Base-by-base conservation (phyloP, 306 rosid genomes). In the Medicago ruthenica region DNA sequence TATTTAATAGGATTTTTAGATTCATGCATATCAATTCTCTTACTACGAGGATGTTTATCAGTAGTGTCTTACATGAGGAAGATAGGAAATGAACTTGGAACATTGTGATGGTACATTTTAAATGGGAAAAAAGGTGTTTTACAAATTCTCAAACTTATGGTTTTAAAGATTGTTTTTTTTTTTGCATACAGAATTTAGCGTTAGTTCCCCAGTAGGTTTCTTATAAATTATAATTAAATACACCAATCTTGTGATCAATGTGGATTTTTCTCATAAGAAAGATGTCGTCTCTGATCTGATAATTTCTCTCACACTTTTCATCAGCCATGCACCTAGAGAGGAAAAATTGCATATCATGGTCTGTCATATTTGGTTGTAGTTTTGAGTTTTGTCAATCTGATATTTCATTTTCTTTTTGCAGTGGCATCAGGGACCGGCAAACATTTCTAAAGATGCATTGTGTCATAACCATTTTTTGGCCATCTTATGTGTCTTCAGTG, bases 401-500 rank as follows among this genome's bases (percentile, higher is more conserved):
- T 62, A 70, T 71, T 71, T 67, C 31, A 41, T 78, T 31, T 69
- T 1, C 47, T 64, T 44, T 81, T 68, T 65, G 58, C 87, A 87
- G 87, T 90, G 92, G 97, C 89, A 85, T 71, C 83, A 51, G 74
- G 88, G 86, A 67, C 87, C 88, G 4, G 59, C 82, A 57, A 80
- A 77, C 71, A 67, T 81, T 81, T 85, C 97, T 75, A 89, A 84
- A 79, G 91, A 86, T 67, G 85, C 90, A 18, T 67, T 85, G 89
- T 95, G 95, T 84, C 86, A 87, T 83, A 80, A 86, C 75, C 98
- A 95, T 90, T 80, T 95, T 80, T 80, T 87, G 71, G 95, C 96
- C 61, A 89, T 92, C 73, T 58, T 87, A 53, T 85, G 92, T 75
- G 75, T 83, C 80, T 95, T 92, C 77, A 87, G 96, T 86, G 92